Conservation (phyloP, 2,329 filamentous ascomycete genomes). For the Pseudonectria buxi region DNA sequence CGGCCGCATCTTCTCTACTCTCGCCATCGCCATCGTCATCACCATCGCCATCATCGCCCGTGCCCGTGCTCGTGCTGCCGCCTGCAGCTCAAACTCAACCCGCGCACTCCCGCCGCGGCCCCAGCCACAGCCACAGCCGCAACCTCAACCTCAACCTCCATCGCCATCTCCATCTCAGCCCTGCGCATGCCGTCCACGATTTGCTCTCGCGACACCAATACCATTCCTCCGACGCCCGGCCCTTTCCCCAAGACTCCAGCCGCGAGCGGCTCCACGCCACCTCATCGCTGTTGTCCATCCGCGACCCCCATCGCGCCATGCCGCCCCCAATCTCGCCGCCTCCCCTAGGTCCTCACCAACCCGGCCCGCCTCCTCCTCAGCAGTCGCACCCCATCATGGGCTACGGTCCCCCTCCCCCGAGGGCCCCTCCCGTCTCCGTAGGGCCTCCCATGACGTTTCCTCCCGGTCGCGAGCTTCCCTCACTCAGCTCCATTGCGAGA, state of each 20-base stretch:
- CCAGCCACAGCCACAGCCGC: constrained; percentile 16
- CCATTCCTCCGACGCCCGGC: constrained; percentile 27
- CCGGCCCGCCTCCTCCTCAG: constrained; percentile 18
- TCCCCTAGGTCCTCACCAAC: constrained; percentile 27
- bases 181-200: constrained; percentile 27
- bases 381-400: constrained; percentile 27
- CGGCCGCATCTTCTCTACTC: neutral
- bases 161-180: constrained; percentile 1
- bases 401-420: constrained; percentile 41
- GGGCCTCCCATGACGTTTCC: constrained; percentile 40
- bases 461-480: constrained; percentile 46
- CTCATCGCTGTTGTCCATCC: constrained; percentile 36
- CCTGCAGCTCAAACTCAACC: constrained; percentile 13
- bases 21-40: constrained; percentile 1
- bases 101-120: constrained; percentile 12
- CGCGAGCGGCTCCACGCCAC: constrained; percentile 38
- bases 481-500: constrained; percentile 43
- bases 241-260: constrained; percentile 25
- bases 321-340: constrained; percentile 40
- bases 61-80: constrained; percentile 12
- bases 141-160: neutral
- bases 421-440: constrained; percentile 36
- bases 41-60: constrained; percentile 2
- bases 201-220: constrained; percentile 30
- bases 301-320: constrained; percentile 35